These are phyloP conservation scores for Trichoderma sp. DNA, from an alignment of 2,329 filamentous ascomycete genomes.

Conservation along the genomic window DNA sequence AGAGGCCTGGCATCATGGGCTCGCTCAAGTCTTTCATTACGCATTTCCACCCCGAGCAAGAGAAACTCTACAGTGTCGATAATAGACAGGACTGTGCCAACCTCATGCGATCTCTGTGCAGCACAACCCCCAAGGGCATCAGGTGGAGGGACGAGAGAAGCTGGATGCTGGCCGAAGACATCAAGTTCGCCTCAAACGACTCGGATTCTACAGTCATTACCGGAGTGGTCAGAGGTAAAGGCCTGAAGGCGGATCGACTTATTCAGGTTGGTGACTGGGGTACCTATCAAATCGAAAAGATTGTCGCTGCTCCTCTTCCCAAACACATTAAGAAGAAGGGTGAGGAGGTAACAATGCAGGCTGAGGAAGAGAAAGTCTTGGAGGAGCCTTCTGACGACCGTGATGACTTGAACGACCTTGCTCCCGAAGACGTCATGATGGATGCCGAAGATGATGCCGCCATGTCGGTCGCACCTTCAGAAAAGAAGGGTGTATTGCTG, in stretches of 20 bases:
- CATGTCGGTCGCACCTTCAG: conserved; percentile 37
- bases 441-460: conserved; percentile 53
- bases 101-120: conserved; percentile 86
- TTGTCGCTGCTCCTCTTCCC: conserved; percentile 70
- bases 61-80: conserved; percentile 87
- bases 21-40: conserved; percentile 91
- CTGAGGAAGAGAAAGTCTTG: conserved; percentile 55
- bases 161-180: conserved; percentile 88
- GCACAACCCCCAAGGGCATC: conserved; percentile 88
- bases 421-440: conserved; percentile 84
- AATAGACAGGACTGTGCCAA: conserved; percentile 89
- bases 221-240: conserved; percentile 80
- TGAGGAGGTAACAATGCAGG: conserved; percentile 66
- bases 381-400: conserved; percentile 74
- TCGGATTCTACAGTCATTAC: conserved; percentile 70
- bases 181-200: conserved; percentile 65
- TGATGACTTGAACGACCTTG: conserved; percentile 79
- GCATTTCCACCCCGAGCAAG: conserved; percentile 89
- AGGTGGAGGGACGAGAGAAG: conserved; percentile 92
- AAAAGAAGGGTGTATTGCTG: conserved; percentile 82
- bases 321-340: conserved; percentile 58
- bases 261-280: conserved; percentile 94
- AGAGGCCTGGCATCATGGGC: conserved; percentile 68
- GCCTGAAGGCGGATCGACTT: conserved; percentile 84
- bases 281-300: conserved; percentile 87